These are phyloP conservation scores for Xylaria sp. DNA, from an alignment of 2,329 filamentous ascomycete species.

Conservation along the genomic window DNA sequence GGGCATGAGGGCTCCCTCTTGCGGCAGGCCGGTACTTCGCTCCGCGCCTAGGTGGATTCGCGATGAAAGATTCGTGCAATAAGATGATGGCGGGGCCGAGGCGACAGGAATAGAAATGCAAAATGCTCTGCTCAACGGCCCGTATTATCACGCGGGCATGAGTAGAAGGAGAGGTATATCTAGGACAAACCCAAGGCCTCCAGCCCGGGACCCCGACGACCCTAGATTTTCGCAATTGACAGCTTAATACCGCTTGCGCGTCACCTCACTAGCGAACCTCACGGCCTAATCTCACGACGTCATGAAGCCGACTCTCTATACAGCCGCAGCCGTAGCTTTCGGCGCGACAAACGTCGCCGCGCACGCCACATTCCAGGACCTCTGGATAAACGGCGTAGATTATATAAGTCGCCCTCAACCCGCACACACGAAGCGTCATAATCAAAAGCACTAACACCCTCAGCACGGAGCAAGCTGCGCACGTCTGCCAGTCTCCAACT, in stretches of 20 bases:
- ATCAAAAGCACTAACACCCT: conserved; percentile 40
- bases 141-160: background rate
- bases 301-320: conserved; percentile 53
- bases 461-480: conserved; percentile 57
- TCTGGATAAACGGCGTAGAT: conserved; percentile 61
- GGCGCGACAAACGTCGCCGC: conserved; percentile 53
- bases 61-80: conserved; percentile 1
- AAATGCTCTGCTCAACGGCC: conserved; percentile 12
- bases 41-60: conserved; percentile 20
- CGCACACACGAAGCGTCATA: background rate
- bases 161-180: conserved; percentile 5
- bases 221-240: background rate
- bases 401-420: conserved; percentile 41
- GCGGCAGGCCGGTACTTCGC: conserved; percentile 30
- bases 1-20: background rate
- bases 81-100: background rate
- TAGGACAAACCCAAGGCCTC: background rate
- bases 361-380: conserved; percentile 64
- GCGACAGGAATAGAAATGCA: background rate
- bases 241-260: background rate
- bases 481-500: conserved; percentile 62
- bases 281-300: conserved; percentile 5
- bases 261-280: background rate
- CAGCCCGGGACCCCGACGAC: background rate
- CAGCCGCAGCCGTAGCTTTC: conserved; percentile 48